Evolutionary conservation across 192 early-diverging fungal genomes (phyloP), one percentile per base, ranked within the genome.

Genomic region (Podila clonocystis): DNA sequence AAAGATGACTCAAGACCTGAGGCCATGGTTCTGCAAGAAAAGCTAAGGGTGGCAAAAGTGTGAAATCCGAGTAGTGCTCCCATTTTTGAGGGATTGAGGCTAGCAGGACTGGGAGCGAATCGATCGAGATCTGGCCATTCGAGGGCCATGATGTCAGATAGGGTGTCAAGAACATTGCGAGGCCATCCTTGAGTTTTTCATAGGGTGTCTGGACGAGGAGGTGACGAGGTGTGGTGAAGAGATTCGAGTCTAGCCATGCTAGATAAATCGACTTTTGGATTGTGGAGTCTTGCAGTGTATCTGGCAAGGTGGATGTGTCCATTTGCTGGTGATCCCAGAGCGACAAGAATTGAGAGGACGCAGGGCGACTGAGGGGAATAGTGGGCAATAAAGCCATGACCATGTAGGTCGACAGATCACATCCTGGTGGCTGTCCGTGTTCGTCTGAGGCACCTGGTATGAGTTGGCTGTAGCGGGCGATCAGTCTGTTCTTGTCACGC

Each of bases 41-140:
- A 26, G 84, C 66, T 30, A 33, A 50, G 0, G 72, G 60, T 3
- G 84, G 84, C 19, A 85, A 58, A 7, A 85, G 64, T 0, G 75
- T 77, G 60, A 85, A 85, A n/a, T 82, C 48, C 1, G 68, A 70
- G 61, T 85, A 85, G 59, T 83, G 70, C 29, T 85, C 84, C 84
- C 84, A 85, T 52, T 85, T 85, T 24, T 67, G 68, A 28, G 84
- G 82, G 9, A 85, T 58, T 3, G 77, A 68, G n/a, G 65, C 70
- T 33, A 80, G 61, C 67, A 80, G 65, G n/a, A 30, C 29, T 26
- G 64, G 67, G 1, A 77, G 65, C 1, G 52, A 2, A 1, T 63
- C 58, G 12, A 58, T 20, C 0, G 61, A 34, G 2, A 67, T 29
- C n/a, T 48, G 50, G 13, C 55, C 31, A 0, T 48, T 34, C 12